Base-by-base conservation (phyloP, 805 yeast genomes). In the Yamadazyma sp. region DNA sequence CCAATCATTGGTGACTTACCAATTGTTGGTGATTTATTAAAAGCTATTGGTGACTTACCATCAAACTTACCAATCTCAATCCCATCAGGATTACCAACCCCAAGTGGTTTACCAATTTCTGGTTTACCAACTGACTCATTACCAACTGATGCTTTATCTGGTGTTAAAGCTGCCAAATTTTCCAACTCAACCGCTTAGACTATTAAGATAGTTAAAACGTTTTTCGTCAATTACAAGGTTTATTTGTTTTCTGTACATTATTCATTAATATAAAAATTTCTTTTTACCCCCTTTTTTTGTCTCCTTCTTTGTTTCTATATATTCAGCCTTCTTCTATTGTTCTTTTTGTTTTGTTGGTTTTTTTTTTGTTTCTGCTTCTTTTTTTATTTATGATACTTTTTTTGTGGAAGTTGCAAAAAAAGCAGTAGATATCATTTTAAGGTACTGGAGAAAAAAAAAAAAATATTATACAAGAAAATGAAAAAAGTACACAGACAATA, bases 21-120 rank as follows among this genome's bases (percentile, higher is more conserved):
- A 33, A 29, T 33, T 38, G 43, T 38, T 33, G 43, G 32, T 11
- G 43, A 36, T 23, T 36, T 32, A 30, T 42, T 32, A 27, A 27
- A 24, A 15, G 37, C 39, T 31, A 39, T 40, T 26, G 40, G 37
- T 35, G 38, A 31, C 12, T 30, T 36, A n/a, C 40, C 38, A 22
- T 23, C 38, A 20, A 38, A 34, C 30, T 18, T 32, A 29, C 19
- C 23, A 11, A 32, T 30, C 30, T 29, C 24, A n/a, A 15, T 43
- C 18, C 40, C 47, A 34, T 12, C 31, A 9, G 40, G 38, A 16
- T n/a, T 34, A n/a, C 28, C 38, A 29, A 31, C 24, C 27, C 38
- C 35, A 29, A n/a, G 29, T 26, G 37, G 33, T 31, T 31, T 35
- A 18, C 40, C 40, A 14, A 23, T 21, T 5, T 21, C 28, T 17